Evolutionary conservation across 192 early-diverging fungal species (phyloP).

Genomic region (Martensiomyces pterosporus): DNA sequence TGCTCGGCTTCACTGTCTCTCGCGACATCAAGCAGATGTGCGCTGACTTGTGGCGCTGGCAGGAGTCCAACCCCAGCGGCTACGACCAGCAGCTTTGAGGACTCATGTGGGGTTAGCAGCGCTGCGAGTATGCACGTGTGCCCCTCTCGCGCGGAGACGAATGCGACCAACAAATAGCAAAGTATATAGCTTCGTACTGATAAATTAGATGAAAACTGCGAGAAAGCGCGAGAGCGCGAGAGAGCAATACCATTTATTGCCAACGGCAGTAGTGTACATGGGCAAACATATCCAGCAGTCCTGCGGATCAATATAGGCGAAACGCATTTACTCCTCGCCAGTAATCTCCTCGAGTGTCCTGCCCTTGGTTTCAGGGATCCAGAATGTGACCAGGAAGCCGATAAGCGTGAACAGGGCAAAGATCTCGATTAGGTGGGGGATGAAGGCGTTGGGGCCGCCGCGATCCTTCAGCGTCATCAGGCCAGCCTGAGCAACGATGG

Average conservation of each 20-base stretch:
- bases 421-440: conserved; percentile 57
- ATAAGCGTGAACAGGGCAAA: conserved; percentile 64
- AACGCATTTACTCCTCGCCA: conserved; percentile 10
- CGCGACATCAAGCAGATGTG: conserved; percentile 62
- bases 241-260: no score
- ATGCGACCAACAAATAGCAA: no score
- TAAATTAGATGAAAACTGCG: no score
- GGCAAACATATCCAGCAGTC: no score
- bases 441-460: conserved; percentile 54
- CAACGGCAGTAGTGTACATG: no score
- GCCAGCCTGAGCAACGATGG: conserved; percentile 64
- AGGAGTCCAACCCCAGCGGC: conserved; percentile 64
- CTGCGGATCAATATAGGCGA: no score
- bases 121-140: no score
- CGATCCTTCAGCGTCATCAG: conserved; percentile 60
- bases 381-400: conserved; percentile 50
- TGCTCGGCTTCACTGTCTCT: conserved; percentile 63
- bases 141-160: no score
- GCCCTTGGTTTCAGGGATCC: conserved; percentile 27
- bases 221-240: no score
- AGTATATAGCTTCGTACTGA: no score
- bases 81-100: conserved; percentile 38
- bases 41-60: conserved; percentile 69
- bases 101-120: no score
- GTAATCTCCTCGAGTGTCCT: conserved; percentile 25